Base-by-base conservation (phyloP, 2,329 filamentous ascomycete species). In the Chrysoporthe deuterocubensis region DNA sequence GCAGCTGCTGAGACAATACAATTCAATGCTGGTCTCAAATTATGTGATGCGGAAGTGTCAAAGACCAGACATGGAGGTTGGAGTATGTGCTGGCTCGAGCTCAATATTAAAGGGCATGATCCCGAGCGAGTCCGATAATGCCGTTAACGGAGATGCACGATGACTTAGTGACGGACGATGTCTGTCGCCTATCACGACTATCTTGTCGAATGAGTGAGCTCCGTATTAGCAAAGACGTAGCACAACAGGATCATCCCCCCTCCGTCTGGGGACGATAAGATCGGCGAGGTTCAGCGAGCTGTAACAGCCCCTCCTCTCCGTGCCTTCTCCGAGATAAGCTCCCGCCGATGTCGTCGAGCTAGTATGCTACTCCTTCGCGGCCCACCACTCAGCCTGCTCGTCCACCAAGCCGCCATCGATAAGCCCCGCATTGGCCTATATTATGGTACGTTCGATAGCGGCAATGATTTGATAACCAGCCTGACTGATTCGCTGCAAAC, bases 341-440 rank as follows among this genome's bases (percentile, higher is more conserved):
- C 34, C 26, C 50, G 62, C 69, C 66, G 64, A 70, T 66, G 61
- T 69, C 66, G 66, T 69, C 56, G 46, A 63, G 54, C 52, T 59
- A 52, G 37, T 50, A 62, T 63, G 26, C 50, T 64, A 61, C 58
- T 62, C 44, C 62, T 63, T 62, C 67, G 59, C 58, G 50, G 43
- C 59, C 52, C 44, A 44, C 59, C 64, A 54, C 11, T 46, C 63
- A 56, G 44, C 7, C 43, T 66, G 44, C 50, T 46, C 65, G 52
- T 46, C 61, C 32, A 4, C 26, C 34, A 18, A n/a, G 42, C 46
- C 13, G 52, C n/a, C 37, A 18, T 58, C 57, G 57, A 63, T 66
- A 62, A 69, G 67, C 67, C 67, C 67, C 67, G 64, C 67, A 67
- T 67, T 67, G 40, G 58, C 43, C 34, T 52, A 57, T 40, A 32